Evolutionary conservation across 179 eudicot genomes (phyloP), one percentile per base, ranked within the genome.

Genomic region (Carnegiea gigantea): DNA sequence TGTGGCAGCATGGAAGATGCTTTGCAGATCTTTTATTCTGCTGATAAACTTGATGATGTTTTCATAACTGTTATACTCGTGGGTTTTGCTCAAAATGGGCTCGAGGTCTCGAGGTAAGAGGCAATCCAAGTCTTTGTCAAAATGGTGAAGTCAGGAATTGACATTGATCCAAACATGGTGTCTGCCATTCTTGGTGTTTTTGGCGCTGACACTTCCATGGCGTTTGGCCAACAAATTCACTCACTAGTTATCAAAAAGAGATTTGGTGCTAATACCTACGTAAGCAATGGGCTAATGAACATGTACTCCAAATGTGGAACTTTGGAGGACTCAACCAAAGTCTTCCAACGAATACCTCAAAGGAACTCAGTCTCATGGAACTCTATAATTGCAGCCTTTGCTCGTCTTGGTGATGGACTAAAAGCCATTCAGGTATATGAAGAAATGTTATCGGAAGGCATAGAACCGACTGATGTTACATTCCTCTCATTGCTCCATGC

Each of bases 251-350:
- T 89, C 54, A 93, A 92, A 87, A 93, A 83, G 83, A 80, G 83
- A 11, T 87, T 91, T 30, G 82, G 77, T 24, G 78, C 77, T 15
- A 94, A 90, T 80, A 70, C 84, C 15, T 95, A 85, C 80, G 93
- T 95, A 18, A 81, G 90, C 84, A 94, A 94, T 76, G 98, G 95
- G 24, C 88, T 95, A 38, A 91, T 95, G 30, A 95, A 91, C 89
- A 95, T 94, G 98, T 95, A 93, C 80, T 92, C 99, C 3, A 94
- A 92, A 77, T 94, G 97, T 82, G 98, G 98, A 48, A 89, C 86
- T 71, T 82, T 90, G 75, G 90, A 86, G 77, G 92, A 90, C 73
- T 85, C 98, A 17, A 75, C 71, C 18, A 89, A 87, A 84, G 79
- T 91, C 77, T 95, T 95, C 67, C 33, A 78, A 59, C 77, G 57